A percentile compares a stretch with the other conserved stretches of the same genome.
Conservation (phyloP, 257 asterid genomes). For the Coffea canephora region DNA sequence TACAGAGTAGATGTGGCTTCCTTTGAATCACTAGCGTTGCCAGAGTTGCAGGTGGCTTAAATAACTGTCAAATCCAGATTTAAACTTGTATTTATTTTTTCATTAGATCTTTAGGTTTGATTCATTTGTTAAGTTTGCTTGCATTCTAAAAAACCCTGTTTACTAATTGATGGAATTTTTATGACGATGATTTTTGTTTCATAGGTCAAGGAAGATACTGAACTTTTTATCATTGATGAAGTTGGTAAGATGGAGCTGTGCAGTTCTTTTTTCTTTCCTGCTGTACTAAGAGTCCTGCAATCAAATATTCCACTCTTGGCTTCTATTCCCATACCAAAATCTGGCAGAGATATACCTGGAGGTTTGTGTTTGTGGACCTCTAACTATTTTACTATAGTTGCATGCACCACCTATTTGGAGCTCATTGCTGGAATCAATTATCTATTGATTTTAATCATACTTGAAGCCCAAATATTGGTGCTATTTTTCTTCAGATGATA, state of each 20-base stretch:
- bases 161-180: neutral
- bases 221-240: slow-evolving; percentile 80
- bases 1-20: slow-evolving; percentile 81
- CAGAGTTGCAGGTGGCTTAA: slow-evolving; percentile 75
- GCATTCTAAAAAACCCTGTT: neutral
- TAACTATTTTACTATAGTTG: neutral
- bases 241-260: slow-evolving; percentile 91
- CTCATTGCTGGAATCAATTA: neutral
- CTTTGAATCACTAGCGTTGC: slow-evolving; percentile 78
- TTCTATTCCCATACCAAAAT: slow-evolving; percentile 65
- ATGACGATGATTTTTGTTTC: slow-evolving; percentile 4
- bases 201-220: slow-evolving; percentile 76
- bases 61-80: neutral
- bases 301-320: slow-evolving; percentile 87
- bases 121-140: neutral
- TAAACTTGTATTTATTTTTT: neutral
- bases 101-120: neutral
- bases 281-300: slow-evolving; percentile 72
- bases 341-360: slow-evolving; percentile 82
- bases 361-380: slow-evolving; percentile 40
- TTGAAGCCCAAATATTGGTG: neutral
- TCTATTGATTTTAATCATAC: neutral
- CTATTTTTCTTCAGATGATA: neutral
- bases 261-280: slow-evolving; percentile 85
- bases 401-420: neutral